Evolutionary conservation across 73 alveolate genomes (phyloP).

Genomic region (Paramecium caudatum): DNA sequence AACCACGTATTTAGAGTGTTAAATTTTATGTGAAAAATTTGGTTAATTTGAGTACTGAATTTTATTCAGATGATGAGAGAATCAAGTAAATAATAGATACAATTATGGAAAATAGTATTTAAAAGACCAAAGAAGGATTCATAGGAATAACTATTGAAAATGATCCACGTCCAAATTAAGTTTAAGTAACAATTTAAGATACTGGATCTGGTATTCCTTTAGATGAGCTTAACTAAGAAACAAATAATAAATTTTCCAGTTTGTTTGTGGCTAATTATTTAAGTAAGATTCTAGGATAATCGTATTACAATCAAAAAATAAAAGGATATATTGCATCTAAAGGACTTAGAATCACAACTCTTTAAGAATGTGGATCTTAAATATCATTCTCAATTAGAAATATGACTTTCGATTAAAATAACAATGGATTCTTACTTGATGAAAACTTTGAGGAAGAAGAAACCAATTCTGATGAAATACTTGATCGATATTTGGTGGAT

Average conservation of each 20-base stretch:
- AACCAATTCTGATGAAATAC: not conserved
- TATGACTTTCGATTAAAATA: not conserved
- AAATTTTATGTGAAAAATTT: slow-evolving; percentile 18
- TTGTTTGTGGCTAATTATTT: slow-evolving; percentile 27
- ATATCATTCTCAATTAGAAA: slow-evolving; percentile 25
- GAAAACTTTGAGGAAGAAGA: slow-evolving; percentile 46
- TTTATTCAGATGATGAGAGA: slow-evolving; percentile 1
- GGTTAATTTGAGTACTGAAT: not conserved
- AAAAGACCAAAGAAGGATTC: slow-evolving; percentile 54
- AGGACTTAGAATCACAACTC: slow-evolving; percentile 13
- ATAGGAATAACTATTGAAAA: slow-evolving; percentile 29
- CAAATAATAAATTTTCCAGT: not conserved
- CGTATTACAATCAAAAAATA: not conserved
- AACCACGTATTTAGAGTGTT: not conserved
- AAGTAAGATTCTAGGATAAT: slow-evolving; percentile 10
- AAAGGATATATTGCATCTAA: slow-evolving; percentile 29
- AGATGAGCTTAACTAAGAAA: not conserved
- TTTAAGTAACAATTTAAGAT: slow-evolving; percentile 33
- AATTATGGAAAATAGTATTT: slow-evolving; percentile 14
- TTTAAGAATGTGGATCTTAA: slow-evolving; percentile 24
- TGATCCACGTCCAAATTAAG: not conserved
- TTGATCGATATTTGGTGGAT: slow-evolving; percentile 37
- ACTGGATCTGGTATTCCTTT: slow-evolving; percentile 3
- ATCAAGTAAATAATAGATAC: slow-evolving; percentile 8
- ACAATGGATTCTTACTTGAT: not conserved